Base-by-base conservation (phyloP, 106 monocot genomes). In the Triglochin maritima region DNA sequence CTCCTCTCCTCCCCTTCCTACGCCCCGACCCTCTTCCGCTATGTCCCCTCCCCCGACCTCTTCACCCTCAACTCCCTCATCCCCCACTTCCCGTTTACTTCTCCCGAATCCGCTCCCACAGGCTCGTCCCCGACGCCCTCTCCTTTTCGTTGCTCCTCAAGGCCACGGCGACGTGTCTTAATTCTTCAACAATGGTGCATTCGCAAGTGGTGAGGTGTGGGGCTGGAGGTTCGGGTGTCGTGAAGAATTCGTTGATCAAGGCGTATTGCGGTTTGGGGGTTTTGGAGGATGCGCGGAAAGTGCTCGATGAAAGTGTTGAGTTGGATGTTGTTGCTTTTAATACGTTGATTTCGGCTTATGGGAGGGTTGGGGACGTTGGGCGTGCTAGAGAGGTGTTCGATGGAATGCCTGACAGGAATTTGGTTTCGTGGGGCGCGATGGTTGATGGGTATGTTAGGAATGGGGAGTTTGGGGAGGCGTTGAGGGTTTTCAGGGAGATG, bases 401-500 rank as follows among this genome's bases (percentile, higher is more conserved):
- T 4, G 58, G 57, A 67, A 89, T 86, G 81, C 83, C 89, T 0
- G 11, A 72, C 0, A 74, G 80, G 62, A 84, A 71, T 64, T 59
- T 89, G 77, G 77, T 89, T 41, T 93, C 86, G 9, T 93, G 93
- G 93, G 86, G 84, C 13, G 84, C 86, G 2, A 65, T 86, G 75
- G 71, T 93, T 9, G 84, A 89, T 76, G 77, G 71, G 7, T 89
- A 57, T 62, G 78, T 84, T 43, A 68, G 65, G 12, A 63, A 4
- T 42, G 79, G 82, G 7, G 64, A 80, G 51, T 80, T 47, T 9
- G n/a, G 9, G 7, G 77, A 80, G 57, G 93, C 93, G 2, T 59
- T 89, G 68, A 70, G 48, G 29, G 5, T 86, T 52, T 89, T 86
- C 47, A 16, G 52, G 17, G 46, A 54, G 56, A 68, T 84, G 77